phyloP scores from a whole-genome alignment of 2,329 filamentous ascomycete genomes.

The Aspergillus spinulosporus region DNA sequence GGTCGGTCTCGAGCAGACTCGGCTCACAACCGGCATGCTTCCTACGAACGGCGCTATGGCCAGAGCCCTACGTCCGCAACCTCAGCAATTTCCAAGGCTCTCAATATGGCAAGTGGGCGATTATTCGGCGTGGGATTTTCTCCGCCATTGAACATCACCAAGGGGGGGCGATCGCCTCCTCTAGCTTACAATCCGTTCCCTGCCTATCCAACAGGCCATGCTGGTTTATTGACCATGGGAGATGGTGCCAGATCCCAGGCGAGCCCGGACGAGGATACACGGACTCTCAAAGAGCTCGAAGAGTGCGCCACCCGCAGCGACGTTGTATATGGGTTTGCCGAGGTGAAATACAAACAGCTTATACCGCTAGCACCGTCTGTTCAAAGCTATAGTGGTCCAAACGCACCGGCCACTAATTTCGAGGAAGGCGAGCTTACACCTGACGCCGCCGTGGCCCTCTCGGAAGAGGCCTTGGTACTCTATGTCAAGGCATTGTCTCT shows the following conservation, averaged over 20 bases:
- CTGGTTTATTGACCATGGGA: conserved; percentile 64
- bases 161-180: conserved; percentile 49
- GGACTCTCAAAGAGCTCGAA: conserved; percentile 78
- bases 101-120: conserved; percentile 81
- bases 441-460: conserved; percentile 81
- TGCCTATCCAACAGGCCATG: conserved; percentile 73
- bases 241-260: conserved; percentile 63
- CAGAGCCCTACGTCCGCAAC: conserved; percentile 74
- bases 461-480: conserved; percentile 90
- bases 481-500: conserved; percentile 93
- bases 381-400: conserved; percentile 37
- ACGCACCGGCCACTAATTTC: conserved; percentile 38
- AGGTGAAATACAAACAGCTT: conserved; percentile 98
- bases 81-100: conserved; percentile 89
- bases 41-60: conserved; percentile 78
- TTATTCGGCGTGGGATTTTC: conserved; percentile 54
- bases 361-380: conserved; percentile 78
- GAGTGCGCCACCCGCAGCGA: conserved; percentile 91
- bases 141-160: conserved; percentile 48
- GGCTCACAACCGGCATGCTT: conserved; percentile 70
- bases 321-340: conserved; percentile 94
- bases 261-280: conserved; percentile 74
- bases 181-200: conserved; percentile 69
- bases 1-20: conserved; percentile 63
- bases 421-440: conserved; percentile 74